Evolutionary conservation across 2,329 filamentous ascomycete genomes (phyloP), one percentile per base, ranked within the genome.

Genomic region (Cryphonectria japonica): DNA sequence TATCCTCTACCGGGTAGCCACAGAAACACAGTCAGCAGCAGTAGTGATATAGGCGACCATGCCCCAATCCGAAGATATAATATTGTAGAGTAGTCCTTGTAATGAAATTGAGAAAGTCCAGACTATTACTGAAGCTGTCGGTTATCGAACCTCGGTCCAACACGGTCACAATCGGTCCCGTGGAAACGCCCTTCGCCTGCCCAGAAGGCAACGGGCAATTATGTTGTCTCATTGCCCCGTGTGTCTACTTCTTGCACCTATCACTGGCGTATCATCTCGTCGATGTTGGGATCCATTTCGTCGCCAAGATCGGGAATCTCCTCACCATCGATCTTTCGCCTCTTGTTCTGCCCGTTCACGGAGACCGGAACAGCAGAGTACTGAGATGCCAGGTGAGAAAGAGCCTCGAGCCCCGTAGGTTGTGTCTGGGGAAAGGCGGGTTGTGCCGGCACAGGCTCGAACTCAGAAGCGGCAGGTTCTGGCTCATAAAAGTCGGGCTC

Each of bases 241-340:
- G 11, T 16, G 46, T 7, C 34, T 26, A 26, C 61, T 32, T 19
- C 9, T 65, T 43, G 41, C 16, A 34, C 43, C 29, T 26, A n/a
- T 66, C 62, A 73, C 39, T 69, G 66, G 29, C 81, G 80, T 61
- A 89, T 80, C 81, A 88, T 87, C 75, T 87, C 86, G 37, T 84
- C 83, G 46, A 89, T 87, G 63, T 89, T 87, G 0, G 85, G 82
- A 73, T 89, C 87, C 66, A 89, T 87, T 0, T 83, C 86, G 73
- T 87, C 85, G 11, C 83, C 85, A n/a, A 89, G 79, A 67, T 88
- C 84, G 3, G 86, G 86, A 70, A 89, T 84, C 50, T 87, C 86
- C 16, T 83, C 83, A 1, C 83, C 79, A 50, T 88, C 86, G 7
- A 89, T 78, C 64, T 87, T 84, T 41, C 86, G 83, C 71, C 87